phyloP scores from a whole-genome alignment of 768 basidiomycete genomes.

The Leccinum incarnatum region DNA sequence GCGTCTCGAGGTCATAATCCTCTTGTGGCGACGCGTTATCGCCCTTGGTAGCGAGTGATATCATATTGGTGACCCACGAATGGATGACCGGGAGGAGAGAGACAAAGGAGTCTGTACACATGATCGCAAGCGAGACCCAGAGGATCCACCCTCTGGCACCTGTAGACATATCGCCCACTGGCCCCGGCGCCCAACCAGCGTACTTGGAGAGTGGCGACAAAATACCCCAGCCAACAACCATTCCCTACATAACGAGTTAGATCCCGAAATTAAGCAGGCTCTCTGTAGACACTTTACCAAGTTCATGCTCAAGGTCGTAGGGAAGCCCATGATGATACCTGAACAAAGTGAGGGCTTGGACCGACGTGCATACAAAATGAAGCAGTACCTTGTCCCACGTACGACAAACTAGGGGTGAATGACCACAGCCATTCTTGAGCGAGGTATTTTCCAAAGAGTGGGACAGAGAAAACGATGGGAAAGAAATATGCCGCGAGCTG shows the following conservation, averaged over 20 bases:
- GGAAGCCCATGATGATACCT: conserved; percentile 98
- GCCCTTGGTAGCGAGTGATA: conserved; percentile 29
- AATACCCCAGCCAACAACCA: conserved; percentile 95
- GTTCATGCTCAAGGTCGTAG: conserved; percentile 92
- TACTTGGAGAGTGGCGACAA: conserved; percentile 85
- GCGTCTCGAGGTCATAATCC: conserved; percentile 70
- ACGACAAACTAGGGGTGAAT: conserved; percentile 88
- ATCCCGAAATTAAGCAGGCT: background rate
- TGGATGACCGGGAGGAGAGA: conserved; percentile 75
- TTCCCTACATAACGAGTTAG: conserved; percentile 54
- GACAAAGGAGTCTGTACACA: conserved; percentile 89
- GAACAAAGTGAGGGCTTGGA: conserved; percentile 4
- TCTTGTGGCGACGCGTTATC: conserved; percentile 20
- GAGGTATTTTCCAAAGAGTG: conserved; percentile 78
- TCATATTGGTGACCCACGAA: conserved; percentile 45
- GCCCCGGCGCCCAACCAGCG: conserved; percentile 90
- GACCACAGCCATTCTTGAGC: conserved; percentile 92
- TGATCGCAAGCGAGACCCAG: conserved; percentile 94
- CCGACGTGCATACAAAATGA: background rate
- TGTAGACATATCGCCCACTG: conserved; percentile 79
- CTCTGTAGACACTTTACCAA: conserved; percentile 46
- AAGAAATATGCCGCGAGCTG: conserved; percentile 88
- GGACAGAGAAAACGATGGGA: conserved; percentile 83
- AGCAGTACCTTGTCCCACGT: conserved; percentile 77
- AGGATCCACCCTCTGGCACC: conserved; percentile 96